phyloP scores from a whole-genome alignment of 208 protist genomes.

The Acanthamoeba sp. region DNA sequence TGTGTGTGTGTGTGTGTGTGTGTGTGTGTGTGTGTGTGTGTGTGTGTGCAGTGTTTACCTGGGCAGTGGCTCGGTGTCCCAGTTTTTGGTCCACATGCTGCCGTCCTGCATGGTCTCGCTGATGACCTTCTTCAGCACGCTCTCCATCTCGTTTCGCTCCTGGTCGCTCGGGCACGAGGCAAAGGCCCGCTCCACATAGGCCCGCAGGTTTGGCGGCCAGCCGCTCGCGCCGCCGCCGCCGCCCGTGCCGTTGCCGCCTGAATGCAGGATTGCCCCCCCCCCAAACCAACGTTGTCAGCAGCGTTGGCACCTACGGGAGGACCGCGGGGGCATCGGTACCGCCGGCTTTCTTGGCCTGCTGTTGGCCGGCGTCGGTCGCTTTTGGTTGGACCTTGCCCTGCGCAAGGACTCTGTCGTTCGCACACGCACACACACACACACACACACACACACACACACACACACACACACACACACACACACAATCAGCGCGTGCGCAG shows the following conservation, averaged over 20 bases:
- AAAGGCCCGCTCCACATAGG: conserved; percentile 60
- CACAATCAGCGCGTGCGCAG: too few relatives aligned
- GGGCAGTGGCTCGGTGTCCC: conserved; percentile 56
- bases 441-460: too few relatives aligned
- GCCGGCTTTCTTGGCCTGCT: background rate
- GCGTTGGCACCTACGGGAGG: too few relatives aligned
- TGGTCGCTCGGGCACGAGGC: conserved; percentile 25
- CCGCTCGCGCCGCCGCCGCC: background rate
- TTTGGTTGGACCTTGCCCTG: background rate
- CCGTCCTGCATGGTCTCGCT: conserved; percentile 15
- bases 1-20: too few relatives aligned
- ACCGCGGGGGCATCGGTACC: too few relatives aligned
- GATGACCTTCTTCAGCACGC: conserved; percentile 51
- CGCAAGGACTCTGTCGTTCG: background rate
- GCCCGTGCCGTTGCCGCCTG: background rate
- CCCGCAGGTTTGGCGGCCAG: conserved; percentile 54
- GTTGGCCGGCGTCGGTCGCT: background rate
- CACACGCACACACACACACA: too few relatives aligned
- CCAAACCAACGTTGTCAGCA: too few relatives aligned
- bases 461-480: too few relatives aligned
- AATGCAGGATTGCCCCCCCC: too few relatives aligned
- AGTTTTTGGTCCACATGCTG: conserved; percentile 51
- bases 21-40: too few relatives aligned
- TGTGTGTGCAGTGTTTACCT: background rate
- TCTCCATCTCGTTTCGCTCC: conserved; percentile 61